Evolutionary conservation across 2,329 filamentous ascomycete species (phyloP).

Genomic region (Xylaria sp.): DNA sequence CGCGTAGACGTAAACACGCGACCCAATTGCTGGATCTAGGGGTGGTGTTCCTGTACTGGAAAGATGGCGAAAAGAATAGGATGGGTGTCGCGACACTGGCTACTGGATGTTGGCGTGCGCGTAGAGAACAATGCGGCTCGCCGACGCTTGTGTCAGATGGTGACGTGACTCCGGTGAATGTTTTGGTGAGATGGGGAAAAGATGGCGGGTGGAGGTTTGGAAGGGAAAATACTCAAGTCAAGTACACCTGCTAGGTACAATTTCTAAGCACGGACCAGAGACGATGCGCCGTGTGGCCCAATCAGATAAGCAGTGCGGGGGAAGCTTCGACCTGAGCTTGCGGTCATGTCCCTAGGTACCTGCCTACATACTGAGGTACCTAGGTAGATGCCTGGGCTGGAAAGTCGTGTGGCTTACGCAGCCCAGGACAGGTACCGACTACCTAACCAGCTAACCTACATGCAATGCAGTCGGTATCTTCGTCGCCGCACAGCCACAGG

Average conservation of each 20-base stretch:
- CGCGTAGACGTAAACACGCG: neutral
- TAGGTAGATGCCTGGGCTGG: neutral
- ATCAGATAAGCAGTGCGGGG: neutral
- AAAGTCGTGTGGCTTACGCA: neutral
- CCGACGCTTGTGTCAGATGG: neutral
- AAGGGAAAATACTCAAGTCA: neutral
- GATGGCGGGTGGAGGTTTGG: neutral
- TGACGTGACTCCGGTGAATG: neutral
- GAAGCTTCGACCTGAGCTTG: neutral
- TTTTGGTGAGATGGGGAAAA: neutral
- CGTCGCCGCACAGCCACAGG: neutral
- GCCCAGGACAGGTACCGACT: too few species aligned
- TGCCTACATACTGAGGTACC: neutral
- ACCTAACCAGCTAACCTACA: too few species aligned
- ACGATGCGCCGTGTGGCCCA: neutral
- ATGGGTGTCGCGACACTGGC: neutral
- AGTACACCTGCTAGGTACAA: neutral
- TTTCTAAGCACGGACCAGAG: neutral
- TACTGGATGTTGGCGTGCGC: neutral
- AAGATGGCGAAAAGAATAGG: neutral
- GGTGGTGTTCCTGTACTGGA: neutral
- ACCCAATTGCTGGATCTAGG: neutral
- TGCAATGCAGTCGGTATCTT: neutral
- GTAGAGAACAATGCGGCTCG: neutral
- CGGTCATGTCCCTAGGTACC: neutral